Percentiles rank a stretch among this genome's conserved stretches.
These are phyloP conservation scores for Quillaja saponaria DNA, from an alignment of 306 rosid genomes.

Conservation along the genomic window DNA sequence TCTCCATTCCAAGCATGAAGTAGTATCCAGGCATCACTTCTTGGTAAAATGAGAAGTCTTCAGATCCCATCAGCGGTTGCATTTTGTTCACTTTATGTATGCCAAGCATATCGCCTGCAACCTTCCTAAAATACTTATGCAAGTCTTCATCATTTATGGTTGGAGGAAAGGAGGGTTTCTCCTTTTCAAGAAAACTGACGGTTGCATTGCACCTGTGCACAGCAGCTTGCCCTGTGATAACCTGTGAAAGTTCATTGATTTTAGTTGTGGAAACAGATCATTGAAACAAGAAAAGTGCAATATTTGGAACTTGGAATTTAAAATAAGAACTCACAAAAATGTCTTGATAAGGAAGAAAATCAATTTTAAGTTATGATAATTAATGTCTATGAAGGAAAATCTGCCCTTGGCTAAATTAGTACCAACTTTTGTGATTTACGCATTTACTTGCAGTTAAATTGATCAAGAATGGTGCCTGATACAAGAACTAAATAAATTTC, in stretches of 20 bases:
- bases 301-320: too few species aligned
- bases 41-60: constrained; percentile 86
- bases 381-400: background rate
- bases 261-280: constrained; percentile 7
- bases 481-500: background rate
- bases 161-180: constrained; percentile 49
- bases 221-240: constrained; percentile 74
- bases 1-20: constrained; percentile 67
- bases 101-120: constrained; percentile 68
- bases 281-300: background rate
- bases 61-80: constrained; percentile 61
- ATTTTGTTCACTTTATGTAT: constrained; percentile 44
- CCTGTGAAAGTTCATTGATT: constrained; percentile 43
- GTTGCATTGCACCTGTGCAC: constrained; percentile 90
- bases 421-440: background rate
- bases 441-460: background rate
- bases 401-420: background rate
- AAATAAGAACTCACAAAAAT: background rate
- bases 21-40: constrained; percentile 76
- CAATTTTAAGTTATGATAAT: background rate
- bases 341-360: background rate
- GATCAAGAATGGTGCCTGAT: background rate
- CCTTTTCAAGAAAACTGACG: constrained; percentile 48
- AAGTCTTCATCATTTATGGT: constrained; percentile 56
- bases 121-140: constrained; percentile 55